Evolutionary conservation across 139 green algal species (phyloP).

Genomic region (Eudorina sp.): DNA sequence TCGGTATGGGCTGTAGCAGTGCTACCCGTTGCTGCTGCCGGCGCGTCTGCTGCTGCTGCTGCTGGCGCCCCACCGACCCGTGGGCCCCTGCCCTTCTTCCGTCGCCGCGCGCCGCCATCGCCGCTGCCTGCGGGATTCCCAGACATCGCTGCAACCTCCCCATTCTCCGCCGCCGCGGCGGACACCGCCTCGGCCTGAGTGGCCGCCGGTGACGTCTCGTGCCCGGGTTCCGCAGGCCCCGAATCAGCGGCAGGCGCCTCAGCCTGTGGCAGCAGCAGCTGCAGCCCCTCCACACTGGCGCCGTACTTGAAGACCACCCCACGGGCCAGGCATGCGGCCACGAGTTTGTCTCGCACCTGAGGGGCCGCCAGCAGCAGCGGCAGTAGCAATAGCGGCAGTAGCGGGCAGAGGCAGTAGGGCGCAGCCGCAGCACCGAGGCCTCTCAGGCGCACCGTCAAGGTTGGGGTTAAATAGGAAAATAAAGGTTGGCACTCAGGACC

Average conservation of each 20-base stretch:
- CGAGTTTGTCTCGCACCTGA: constrained; percentile 80
- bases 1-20: background rate
- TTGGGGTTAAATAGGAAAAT: too few relatives aligned
- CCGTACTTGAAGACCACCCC: constrained; percentile 61
- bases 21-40: background rate
- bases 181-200: background rate
- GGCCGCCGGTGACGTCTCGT: background rate
- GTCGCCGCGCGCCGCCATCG: background rate
- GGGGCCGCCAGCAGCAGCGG: too few relatives aligned
- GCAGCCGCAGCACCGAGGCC: too few relatives aligned
- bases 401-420: too few relatives aligned
- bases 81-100: background rate
- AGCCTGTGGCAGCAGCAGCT: background rate
- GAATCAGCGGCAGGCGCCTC: too few relatives aligned
- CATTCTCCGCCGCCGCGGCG: background rate
- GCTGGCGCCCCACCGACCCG: background rate
- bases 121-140: background rate
- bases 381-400: background rate
- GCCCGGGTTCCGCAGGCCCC: background rate
- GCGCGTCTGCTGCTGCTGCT: background rate
- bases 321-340: constrained; percentile 69
- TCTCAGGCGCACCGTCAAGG: too few relatives aligned
- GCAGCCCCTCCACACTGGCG: constrained; percentile 64
- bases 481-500: too few relatives aligned
- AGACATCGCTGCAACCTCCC: too few relatives aligned